Base-by-base conservation (phyloP, 2,329 filamentous ascomycete species). In the Graphiopsis chlorocephala region DNA sequence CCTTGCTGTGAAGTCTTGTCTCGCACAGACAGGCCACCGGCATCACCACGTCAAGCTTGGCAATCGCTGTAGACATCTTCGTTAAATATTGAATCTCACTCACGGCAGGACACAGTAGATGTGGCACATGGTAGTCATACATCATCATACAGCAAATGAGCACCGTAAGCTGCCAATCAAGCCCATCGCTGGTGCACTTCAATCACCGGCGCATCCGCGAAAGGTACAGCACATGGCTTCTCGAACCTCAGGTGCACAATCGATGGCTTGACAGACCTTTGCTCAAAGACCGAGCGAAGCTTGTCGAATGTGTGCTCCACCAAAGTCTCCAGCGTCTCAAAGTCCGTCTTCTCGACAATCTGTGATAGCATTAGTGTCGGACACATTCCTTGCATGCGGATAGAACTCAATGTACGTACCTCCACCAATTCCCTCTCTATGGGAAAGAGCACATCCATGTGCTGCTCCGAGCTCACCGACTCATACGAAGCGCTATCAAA, bases 191-290 rank as follows among this genome's bases (percentile, higher is more conserved):
- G 45, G 17, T 58, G 55, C 38, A 89, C 81, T 74, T 92, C 88
- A 6, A 93, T 86, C 4, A 84, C 82, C 0, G 90, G 89, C 12
- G 87, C 88, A 68, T 92, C 90, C 1, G 90, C 90, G 70, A 90
- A 85, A 0, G 87, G 84, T 23, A 93, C 88, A 0, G 90, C 90
- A 14, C 88, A 86, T 2, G 90, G 90, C 78, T 93, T 93, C 76
- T 88, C 87, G 60, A 93, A 78, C 26, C 80, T 79, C 42, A 93
- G 82, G 66, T 81, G 84, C 59, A 93, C 57, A 12, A 64, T 53
- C 29, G 50, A 48, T 15, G 53, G 53, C 42, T 35, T 48, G 2
- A 64, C n/a, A 20, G 38, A 31, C 53, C 60, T 53, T 10, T 28
- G 31, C 33, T 62, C 60, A 26, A 62, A 62, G 23, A 62, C 33